Conservation (phyloP, 208 protist species). For the Lotmaria passim region DNA sequence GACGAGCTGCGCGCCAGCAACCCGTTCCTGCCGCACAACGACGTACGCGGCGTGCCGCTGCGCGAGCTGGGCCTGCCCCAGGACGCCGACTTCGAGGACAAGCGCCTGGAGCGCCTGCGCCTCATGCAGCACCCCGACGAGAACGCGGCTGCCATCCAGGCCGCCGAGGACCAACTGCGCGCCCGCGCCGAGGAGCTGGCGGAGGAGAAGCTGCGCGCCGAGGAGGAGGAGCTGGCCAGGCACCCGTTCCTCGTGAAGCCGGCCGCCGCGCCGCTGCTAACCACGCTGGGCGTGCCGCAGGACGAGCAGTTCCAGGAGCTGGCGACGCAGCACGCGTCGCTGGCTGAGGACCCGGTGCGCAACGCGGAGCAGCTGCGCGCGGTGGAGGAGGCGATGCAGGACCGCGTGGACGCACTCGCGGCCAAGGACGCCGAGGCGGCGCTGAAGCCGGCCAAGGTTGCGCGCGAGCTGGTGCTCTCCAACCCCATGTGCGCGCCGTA, state of each 20-base stretch:
- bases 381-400: constrained; percentile 23
- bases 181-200: constrained; percentile 31
- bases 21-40: no score
- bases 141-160: constrained; percentile 20
- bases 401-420: constrained; percentile 22
- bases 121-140: constrained; percentile 36
- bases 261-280: constrained; percentile 19
- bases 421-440: constrained; percentile 34
- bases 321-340: constrained; percentile 14
- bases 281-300: constrained; percentile 29
- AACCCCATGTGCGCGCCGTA: constrained; percentile 56
- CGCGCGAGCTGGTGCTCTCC: constrained; percentile 20
- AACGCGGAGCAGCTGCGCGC: constrained; percentile 7
- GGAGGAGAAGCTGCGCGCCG: constrained; percentile 19
- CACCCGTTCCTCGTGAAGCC: constrained; percentile 9
- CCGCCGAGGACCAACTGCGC: constrained; percentile 23
- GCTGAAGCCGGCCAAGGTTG: constrained; percentile 19
- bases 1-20: no score
- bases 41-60: no score
- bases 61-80: no score
- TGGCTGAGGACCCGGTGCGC: constrained; percentile 2
- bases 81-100: constrained; percentile 21
- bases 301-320: constrained; percentile 32
- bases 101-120: constrained; percentile 27
- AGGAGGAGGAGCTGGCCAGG: constrained; percentile 13